phyloP scores from a whole-genome alignment of 1,139 yeast species.

The Schizosaccharomyces versatilis region DNA sequence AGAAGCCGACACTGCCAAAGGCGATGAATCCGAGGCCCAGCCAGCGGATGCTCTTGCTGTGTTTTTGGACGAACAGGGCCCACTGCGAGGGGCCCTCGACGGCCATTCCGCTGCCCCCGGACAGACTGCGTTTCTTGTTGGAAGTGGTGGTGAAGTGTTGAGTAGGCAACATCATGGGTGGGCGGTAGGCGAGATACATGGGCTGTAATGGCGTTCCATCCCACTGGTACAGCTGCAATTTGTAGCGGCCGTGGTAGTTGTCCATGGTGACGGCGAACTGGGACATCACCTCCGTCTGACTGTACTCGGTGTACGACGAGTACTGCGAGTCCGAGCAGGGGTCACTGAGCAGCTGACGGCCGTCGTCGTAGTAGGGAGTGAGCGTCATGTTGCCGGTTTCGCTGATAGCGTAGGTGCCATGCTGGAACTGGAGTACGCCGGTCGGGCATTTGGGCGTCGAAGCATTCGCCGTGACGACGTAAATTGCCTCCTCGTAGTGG shows the following conservation, averaged over 20 bases:
- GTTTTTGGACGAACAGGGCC: slow-evolving; percentile 4
- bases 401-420: slow-evolving; percentile 47
- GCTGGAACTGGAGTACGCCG: slow-evolving; percentile 69
- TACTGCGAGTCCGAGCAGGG: slow-evolving; percentile 37
- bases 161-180: slow-evolving; percentile 93
- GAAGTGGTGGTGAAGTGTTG: slow-evolving; percentile 17
- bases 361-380: slow-evolving; percentile 66
- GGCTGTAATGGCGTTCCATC: slow-evolving; percentile 79
- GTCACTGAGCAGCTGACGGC: slow-evolving; percentile 70
- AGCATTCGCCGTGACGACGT: slow-evolving; percentile 54
- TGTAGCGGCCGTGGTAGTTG: slow-evolving; percentile 13
- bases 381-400: slow-evolving; percentile 48
- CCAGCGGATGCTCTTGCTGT: slow-evolving; percentile 12
- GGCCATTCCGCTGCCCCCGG: slow-evolving; percentile 11
- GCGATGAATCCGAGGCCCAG: slow-evolving; percentile 13
- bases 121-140: slow-evolving; percentile 14
- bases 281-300: slow-evolving; percentile 39
- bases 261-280: slow-evolving; percentile 21
- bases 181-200: slow-evolving; percentile 69
- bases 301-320: slow-evolving; percentile 50
- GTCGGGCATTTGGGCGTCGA: slow-evolving; percentile 57
- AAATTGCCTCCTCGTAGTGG: slow-evolving; percentile 68
- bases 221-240: slow-evolving; percentile 46
- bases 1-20: slow-evolving; percentile 14
- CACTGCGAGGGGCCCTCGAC: slow-evolving; percentile 4